phyloP scores from a whole-genome alignment of 1,139 yeast species.

The Taphrina wiesneri region DNA sequence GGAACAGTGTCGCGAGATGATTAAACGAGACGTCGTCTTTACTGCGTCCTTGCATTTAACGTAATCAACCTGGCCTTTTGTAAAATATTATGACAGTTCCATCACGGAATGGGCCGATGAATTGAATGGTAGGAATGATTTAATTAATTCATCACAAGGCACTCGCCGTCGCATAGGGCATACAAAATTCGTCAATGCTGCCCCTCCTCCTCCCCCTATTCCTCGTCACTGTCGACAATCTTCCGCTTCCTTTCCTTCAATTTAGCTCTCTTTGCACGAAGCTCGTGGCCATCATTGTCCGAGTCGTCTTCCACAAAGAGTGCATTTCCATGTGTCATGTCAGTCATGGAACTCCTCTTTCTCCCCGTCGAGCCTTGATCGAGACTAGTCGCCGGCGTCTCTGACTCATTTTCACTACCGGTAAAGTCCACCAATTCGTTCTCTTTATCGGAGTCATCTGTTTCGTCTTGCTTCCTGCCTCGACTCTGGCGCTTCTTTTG shows the following conservation, averaged over 20 bases:
- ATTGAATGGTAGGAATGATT: background rate
- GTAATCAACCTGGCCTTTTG: background rate
- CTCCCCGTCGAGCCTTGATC: background rate
- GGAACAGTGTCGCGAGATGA: conserved; percentile 89
- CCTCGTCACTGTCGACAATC: conserved; percentile 4
- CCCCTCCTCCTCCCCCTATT: background rate
- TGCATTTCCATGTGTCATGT: conserved; percentile 11
- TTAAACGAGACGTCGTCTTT: conserved; percentile 94
- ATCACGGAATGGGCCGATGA: background rate
- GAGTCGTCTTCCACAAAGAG: conserved; percentile 10
- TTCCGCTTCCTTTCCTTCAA: background rate
- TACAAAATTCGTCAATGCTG: background rate
- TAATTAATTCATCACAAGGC: background rate
- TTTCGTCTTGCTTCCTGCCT: background rate
- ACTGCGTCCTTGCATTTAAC: conserved; percentile 72
- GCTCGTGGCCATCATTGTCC: background rate
- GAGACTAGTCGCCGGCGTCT: background rate
- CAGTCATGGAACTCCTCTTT: background rate
- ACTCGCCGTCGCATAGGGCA: background rate
- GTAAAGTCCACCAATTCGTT: background rate
- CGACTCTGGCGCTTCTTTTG: background rate
- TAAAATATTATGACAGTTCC: background rate
- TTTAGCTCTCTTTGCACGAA: background rate
- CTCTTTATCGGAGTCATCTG: background rate
- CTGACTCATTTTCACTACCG: background rate